Base-by-base conservation (phyloP, 2,329 filamentous ascomycete genomes). In the Taxawa tesnikishii region DNA sequence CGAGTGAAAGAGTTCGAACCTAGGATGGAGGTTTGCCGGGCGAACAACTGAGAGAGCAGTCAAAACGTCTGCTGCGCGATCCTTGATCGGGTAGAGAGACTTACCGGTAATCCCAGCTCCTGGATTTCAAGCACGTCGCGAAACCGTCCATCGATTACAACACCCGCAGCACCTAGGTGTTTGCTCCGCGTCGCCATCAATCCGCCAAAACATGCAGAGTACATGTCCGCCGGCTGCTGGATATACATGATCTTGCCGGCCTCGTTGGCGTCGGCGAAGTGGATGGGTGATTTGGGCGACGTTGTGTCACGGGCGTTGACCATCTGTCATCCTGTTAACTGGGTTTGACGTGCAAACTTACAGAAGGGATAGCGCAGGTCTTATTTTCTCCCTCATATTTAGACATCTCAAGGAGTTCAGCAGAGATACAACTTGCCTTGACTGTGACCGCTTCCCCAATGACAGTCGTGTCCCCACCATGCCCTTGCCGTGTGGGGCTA, bases 61-160 rank as follows among this genome's bases (percentile, higher is more conserved):
- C n/a, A n/a, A n/a, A n/a, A n/a, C n/a, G n/a, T n/a, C n/a, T n/a
- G n/a, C n/a, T n/a, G n/a, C n/a, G n/a, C n/a, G n/a, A n/a, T n/a
- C n/a, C n/a, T n/a, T n/a, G n/a, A n/a, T n/a, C n/a, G n/a, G n/a
- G n/a, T 18, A 33, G 12, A 15, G 4, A 2, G 8, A 19, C 28
- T 23, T 14, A 40, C 38, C 3, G 43, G 39, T 10, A 43, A 32
- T 1, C 21, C 28, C 32, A 43, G 32, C n/a, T 38, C 41, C 16
- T 38, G 35, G 15, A 38, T 33, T 36, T 58, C 55, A 15, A 48
- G 36, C 4, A 59, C 35, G 36, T 58, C 54, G 10, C 56, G 41
- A 38, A 59, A 55, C 7, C 47, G 47, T 5, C 57, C 56, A 42
- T 60, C 56, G 28, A 60, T 48, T 5, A 60, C 47, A 4, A 56